These are phyloP conservation scores for Penicillium palitans DNA, from an alignment of 2,329 filamentous ascomycete species.

Conservation along the genomic window DNA sequence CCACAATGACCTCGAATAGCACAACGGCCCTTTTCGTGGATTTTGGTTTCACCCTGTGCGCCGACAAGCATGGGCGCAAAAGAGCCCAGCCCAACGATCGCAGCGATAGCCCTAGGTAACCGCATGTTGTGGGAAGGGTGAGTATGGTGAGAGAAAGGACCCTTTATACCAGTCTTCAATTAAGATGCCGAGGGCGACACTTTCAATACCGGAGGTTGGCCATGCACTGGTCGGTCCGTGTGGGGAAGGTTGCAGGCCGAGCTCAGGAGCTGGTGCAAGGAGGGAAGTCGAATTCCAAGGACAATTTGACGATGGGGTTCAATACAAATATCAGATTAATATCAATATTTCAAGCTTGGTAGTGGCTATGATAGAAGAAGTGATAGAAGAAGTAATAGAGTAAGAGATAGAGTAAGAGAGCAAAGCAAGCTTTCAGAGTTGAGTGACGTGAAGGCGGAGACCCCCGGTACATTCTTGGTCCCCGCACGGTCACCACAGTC, in stretches of 20 bases:
- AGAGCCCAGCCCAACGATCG: constrained; percentile 31
- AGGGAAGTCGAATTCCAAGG: neutral
- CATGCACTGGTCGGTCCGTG: constrained; percentile 14
- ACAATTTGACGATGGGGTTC: neutral
- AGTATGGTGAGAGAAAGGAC: neutral
- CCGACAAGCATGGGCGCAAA: constrained; percentile 27
- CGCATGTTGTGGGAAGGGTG: constrained; percentile 28
- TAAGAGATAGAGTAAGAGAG: neutral
- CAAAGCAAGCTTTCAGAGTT: constrained; percentile 5
- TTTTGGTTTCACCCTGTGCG: constrained; percentile 45
- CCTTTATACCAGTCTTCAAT: neutral
- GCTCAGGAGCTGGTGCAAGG: neutral
- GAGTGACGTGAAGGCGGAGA: constrained; percentile 21
- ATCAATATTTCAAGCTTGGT: neutral
- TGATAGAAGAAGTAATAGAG: neutral
- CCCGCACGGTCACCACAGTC: constrained; percentile 5
- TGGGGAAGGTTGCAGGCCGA: constrained; percentile 11
- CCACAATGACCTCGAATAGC: constrained; percentile 91
- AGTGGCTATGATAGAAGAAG: neutral
- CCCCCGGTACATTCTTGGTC: constrained; percentile 12
- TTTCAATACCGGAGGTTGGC: constrained; percentile 9
- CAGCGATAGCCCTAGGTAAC: constrained; percentile 29
- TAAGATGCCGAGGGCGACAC: neutral
- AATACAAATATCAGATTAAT: neutral
- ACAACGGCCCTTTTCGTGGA: constrained; percentile 84